A percentile compares a stretch with the other conserved stretches of the same genome.
Evolutionary conservation across 345 rosid genomes (phyloP).

Genomic region (Eutrema japonicum): DNA sequence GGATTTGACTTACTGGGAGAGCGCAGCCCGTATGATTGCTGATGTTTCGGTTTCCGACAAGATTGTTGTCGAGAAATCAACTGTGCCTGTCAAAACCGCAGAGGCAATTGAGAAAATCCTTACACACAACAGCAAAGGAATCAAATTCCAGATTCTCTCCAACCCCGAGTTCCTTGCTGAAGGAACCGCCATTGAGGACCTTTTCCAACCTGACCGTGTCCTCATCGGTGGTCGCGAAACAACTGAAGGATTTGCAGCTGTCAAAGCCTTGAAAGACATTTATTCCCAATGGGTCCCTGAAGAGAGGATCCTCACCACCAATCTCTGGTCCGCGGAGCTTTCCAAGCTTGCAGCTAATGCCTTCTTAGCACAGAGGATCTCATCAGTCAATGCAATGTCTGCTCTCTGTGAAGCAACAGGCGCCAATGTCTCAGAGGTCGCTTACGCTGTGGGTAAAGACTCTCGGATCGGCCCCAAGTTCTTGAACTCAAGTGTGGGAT

Average conservation of each 20-base stretch:
- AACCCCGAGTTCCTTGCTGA: constrained; percentile 98
- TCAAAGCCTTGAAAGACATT: constrained; percentile 73
- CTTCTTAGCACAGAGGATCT: constrained; percentile 87
- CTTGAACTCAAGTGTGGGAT: constrained; percentile 87
- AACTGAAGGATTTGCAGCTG: constrained; percentile 79
- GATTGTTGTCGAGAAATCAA: constrained; percentile 93
- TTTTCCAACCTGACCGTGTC: constrained; percentile 77
- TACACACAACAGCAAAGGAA: constrained; percentile 91
- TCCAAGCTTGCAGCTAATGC: constrained; percentile 97
- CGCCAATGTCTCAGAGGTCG: constrained; percentile 75
- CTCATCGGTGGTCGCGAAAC: constrained; percentile 95
- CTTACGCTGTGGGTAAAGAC: constrained; percentile 81
- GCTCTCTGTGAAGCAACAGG: constrained; percentile 94
- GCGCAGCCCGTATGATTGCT: constrained; percentile 93
- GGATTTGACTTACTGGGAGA: constrained; percentile 95
- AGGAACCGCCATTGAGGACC: constrained; percentile 86
- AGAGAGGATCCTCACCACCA: constrained; percentile 78
- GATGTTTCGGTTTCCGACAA: constrained; percentile 88
- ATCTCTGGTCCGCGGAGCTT: constrained; percentile 95
- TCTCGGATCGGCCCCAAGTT: constrained; percentile 84
- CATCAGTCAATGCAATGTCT: constrained; percentile 92
- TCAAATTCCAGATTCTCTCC: constrained; percentile 90
- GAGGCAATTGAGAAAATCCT: constrained; percentile 93
- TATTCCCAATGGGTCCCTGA: constrained; percentile 91
- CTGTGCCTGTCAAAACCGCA: constrained; percentile 93